Evolutionary conservation across 345 rosid genomes (phyloP).

Genomic region (Bretschneidera sinensis): DNA sequence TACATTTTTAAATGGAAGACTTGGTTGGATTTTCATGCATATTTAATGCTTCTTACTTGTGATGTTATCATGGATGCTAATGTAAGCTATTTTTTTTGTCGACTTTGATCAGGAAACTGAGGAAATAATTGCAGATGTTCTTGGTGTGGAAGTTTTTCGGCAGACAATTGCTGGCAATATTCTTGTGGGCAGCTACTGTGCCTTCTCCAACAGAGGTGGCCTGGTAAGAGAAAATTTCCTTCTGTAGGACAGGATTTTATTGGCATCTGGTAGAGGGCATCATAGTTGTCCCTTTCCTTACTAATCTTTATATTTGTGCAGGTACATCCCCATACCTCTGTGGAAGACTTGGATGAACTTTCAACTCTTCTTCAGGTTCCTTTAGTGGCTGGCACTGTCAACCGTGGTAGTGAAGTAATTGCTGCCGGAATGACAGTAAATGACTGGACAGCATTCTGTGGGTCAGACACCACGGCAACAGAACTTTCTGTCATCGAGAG

Average conservation of each 20-base stretch:
- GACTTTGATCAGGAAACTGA: slow-evolving; percentile 58
- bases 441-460: slow-evolving; percentile 89
- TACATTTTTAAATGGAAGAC: too few species aligned
- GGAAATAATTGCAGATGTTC: slow-evolving; percentile 91
- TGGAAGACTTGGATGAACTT: slow-evolving; percentile 91
- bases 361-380: slow-evolving; percentile 86
- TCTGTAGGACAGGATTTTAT: too few species aligned
- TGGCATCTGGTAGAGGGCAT: background rate
- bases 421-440: slow-evolving; percentile 82
- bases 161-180: slow-evolving; percentile 93
- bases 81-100: background rate
- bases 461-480: slow-evolving; percentile 91
- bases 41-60: background rate
- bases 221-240: slow-evolving; percentile 42
- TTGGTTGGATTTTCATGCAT: background rate
- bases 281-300: background rate
- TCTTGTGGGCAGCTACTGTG: slow-evolving; percentile 89
- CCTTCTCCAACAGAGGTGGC: slow-evolving; percentile 87
- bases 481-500: slow-evolving; percentile 86
- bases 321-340: slow-evolving; percentile 94
- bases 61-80: background rate
- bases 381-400: slow-evolving; percentile 73
- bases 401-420: slow-evolving; percentile 85
- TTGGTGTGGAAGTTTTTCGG: slow-evolving; percentile 92
- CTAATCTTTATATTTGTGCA: slow-evolving; percentile 18